Evolutionary conservation across 257 asterid genomes (phyloP), one percentile per base, ranked within the genome.

Genomic region (Salvia miltiorrhiza): DNA sequence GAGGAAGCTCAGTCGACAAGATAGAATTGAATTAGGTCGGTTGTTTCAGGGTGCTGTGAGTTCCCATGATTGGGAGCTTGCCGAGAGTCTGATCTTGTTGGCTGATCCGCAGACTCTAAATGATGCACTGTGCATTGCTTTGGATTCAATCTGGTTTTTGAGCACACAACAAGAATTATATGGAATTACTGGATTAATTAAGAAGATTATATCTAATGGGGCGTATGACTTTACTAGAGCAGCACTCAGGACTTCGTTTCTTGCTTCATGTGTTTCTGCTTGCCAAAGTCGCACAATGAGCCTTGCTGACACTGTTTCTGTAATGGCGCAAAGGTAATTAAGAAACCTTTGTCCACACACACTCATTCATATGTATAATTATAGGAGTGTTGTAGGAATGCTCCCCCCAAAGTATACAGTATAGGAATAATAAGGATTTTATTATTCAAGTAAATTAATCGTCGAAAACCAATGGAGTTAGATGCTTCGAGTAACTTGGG

Each of bases 211-310:
- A 23, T 69, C 83, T 41, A 86, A 86, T 76, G 99, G 99, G 70
- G 99, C 99, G 0, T 87, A 73, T 75, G 99, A 91, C 81, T 94
- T 90, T 73, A 90, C 95, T n/a, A 79, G 99, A 73, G 99, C 97
- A 60, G 92, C 90, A 8, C 90, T 94, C 32, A 85, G 99, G 85
- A 94, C 99, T 66, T 94, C 97, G 16, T 94, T 94, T 81, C 97
- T 94, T 48, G 97, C 99, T 76, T 91, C 99, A 1, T 87, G 97
- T 59, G 97, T 94, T 74, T 88, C 97, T 56, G 99, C 99, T 61
- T 93, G 99, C 74, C 96, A 90, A 83, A 93, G 97, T 76, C 91
- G 93, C 67, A 90, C 96, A 0, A 85, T 94, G 96, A 87, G 97
- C 83, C 88, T 94, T 52, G 92, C 96, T 39, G 96, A 94, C 70